Evolutionary conservation across 2,329 filamentous ascomycete genomes (phyloP).

Genomic region (Trichoderma sp.): DNA sequence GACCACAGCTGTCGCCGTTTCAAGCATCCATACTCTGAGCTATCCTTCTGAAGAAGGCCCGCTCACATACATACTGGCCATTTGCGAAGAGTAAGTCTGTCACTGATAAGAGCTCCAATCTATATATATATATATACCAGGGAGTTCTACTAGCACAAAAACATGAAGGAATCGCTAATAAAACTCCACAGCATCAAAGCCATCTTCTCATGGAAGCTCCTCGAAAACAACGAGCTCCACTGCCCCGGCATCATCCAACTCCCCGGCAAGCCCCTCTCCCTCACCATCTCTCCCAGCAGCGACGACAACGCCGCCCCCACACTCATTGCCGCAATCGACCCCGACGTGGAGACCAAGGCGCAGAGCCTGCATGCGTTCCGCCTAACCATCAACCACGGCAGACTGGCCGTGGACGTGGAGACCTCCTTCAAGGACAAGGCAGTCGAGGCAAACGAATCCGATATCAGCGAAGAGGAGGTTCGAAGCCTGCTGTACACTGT

Average conservation of each 20-base stretch:
- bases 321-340: conserved; percentile 47
- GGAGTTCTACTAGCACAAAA: not conserved
- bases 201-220: conserved; percentile 65
- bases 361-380: conserved; percentile 38
- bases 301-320: conserved; percentile 29
- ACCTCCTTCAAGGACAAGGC: conserved; percentile 32
- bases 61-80: conserved; percentile 48
- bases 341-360: conserved; percentile 32
- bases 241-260: conserved; percentile 53
- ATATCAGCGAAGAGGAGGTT: conserved; percentile 43
- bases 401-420: conserved; percentile 36
- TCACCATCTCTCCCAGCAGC: conserved; percentile 35
- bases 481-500: conserved; percentile 48
- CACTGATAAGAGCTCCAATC: not conserved
- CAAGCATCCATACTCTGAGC: conserved; percentile 42
- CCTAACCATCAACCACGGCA: conserved; percentile 37
- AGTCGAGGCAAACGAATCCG: conserved; percentile 36
- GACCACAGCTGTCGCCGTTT: conserved; percentile 51
- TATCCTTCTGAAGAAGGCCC: conserved; percentile 35
- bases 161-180: not conserved
- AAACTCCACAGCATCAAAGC: conserved; percentile 52
- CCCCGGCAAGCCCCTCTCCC: conserved; percentile 66
- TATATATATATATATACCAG: not conserved
- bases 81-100: conserved; percentile 57
- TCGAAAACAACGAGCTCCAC: conserved; percentile 49